Conservation (phyloP, 805 yeast species). For the Candida namnaoensis region DNA sequence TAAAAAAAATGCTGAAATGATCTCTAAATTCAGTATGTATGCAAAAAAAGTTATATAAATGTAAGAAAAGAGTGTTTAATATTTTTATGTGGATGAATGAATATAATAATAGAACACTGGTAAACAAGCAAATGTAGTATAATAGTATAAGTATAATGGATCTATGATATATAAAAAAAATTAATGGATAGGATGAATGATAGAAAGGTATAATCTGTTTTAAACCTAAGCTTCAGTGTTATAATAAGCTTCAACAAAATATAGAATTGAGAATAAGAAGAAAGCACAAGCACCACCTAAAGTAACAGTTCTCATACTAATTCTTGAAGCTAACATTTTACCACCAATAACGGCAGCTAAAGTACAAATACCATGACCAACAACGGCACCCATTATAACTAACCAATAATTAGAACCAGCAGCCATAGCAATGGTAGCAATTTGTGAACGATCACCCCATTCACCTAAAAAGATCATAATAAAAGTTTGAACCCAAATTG, state of each 20-base stretch:
- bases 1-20: too few relatives aligned
- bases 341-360: conserved; percentile 93
- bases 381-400: conserved; percentile 80
- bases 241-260: conserved; percentile 59
- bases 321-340: conserved; percentile 76
- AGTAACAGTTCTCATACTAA: conserved; percentile 87
- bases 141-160: too few relatives aligned
- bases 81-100: too few relatives aligned
- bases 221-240: conserved; percentile 7
- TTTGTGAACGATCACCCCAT: conserved; percentile 98
- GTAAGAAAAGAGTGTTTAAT: too few relatives aligned
- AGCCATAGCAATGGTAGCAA: conserved; percentile 97
- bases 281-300: conserved; percentile 87
- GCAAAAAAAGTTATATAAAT: too few relatives aligned
- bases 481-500: conserved; percentile 90
- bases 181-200: too few relatives aligned
- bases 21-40: too few relatives aligned
- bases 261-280: conserved; percentile 71
- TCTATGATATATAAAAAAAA: too few relatives aligned
- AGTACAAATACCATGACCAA: conserved; percentile 87
- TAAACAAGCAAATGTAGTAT: too few relatives aligned
- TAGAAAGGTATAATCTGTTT: too few relatives aligned
- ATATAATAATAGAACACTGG: too few relatives aligned
- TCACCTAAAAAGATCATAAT: conserved; percentile 95
- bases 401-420: conserved; percentile 91